Percentiles rank a stretch among this genome's conserved stretches.
Conservation (phyloP, 257 asterid species). For the Solanum chiquidenum region DNA sequence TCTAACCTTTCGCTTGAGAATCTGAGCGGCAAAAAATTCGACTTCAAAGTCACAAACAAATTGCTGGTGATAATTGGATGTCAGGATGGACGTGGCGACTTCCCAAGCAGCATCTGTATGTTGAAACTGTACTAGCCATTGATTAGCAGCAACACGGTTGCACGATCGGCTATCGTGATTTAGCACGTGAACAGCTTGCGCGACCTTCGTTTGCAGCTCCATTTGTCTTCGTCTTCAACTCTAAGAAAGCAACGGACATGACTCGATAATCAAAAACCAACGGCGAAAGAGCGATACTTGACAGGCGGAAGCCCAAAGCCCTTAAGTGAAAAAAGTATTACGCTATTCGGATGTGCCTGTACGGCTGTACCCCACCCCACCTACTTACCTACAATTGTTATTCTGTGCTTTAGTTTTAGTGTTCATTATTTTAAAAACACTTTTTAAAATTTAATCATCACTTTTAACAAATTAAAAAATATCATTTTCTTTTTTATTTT, state of each 20-base stretch:
- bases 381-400: not conserved
- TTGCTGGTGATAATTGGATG: slow-evolving; percentile 37
- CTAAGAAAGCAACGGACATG: slow-evolving; percentile 5
- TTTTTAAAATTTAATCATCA: too few relatives aligned
- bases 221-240: slow-evolving; percentile 7
- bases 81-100: slow-evolving; percentile 71
- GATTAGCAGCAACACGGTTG: slow-evolving; percentile 89
- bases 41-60: slow-evolving; percentile 46
- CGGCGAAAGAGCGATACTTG: slow-evolving; percentile 3
- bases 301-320: not conserved
- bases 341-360: not conserved
- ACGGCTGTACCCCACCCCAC: not conserved
- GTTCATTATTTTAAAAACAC: too few relatives aligned
- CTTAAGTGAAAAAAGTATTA: not conserved
- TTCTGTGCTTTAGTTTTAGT: too few relatives aligned
- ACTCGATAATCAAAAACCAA: slow-evolving; percentile 7
- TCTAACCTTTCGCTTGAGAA: slow-evolving; percentile 77
- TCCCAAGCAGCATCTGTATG: slow-evolving; percentile 83
- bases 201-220: slow-evolving; percentile 69
- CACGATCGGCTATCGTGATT: slow-evolving; percentile 81
- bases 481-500: too few relatives aligned
- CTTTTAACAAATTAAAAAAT: too few relatives aligned
- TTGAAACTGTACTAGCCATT: slow-evolving; percentile 89
- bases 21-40: slow-evolving; percentile 87
- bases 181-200: slow-evolving; percentile 80